These are phyloP conservation scores for Hydrangea macrophylla DNA, from an alignment of 148 eudicot species.

Conservation along the genomic window DNA sequence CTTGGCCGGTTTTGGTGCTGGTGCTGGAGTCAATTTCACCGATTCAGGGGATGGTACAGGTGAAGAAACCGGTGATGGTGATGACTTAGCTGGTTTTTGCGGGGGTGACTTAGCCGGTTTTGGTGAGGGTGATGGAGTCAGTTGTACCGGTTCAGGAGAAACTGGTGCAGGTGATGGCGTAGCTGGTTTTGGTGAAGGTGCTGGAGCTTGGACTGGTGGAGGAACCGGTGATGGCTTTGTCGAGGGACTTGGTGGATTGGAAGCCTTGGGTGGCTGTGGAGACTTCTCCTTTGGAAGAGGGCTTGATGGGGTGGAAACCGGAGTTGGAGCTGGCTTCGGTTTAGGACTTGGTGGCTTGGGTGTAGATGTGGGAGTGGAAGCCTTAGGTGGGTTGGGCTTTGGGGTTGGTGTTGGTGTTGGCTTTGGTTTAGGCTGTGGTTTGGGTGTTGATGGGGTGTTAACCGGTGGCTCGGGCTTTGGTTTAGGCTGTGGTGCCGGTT, in stretches of 20 bases:
- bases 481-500: neutral
- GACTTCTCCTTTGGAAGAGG: conserved; percentile 3
- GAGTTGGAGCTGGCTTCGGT: conserved; percentile 7
- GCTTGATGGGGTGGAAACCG: conserved; percentile 5
- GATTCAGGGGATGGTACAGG: conserved; percentile 13
- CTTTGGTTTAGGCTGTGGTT: neutral
- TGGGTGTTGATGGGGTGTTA: neutral
- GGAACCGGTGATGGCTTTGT: neutral
- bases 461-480: no score
- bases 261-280: neutral
- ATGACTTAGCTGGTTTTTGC: neutral
- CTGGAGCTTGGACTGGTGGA: no score
- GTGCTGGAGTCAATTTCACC: neutral
- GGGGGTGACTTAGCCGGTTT: conserved; percentile 1
- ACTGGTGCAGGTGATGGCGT: neutral
- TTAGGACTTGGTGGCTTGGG: neutral
- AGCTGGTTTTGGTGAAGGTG: neutral
- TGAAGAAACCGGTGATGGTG: conserved; percentile 7
- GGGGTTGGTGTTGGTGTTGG: neutral
- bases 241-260: neutral
- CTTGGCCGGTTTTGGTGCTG: neutral
- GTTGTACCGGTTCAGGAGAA: neutral
- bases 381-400: neutral
- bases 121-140: conserved; percentile 1
- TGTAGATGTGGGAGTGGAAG: neutral